phyloP scores from a whole-genome alignment of 2,329 filamentous ascomycete genomes.

The Fusarium palustre region DNA sequence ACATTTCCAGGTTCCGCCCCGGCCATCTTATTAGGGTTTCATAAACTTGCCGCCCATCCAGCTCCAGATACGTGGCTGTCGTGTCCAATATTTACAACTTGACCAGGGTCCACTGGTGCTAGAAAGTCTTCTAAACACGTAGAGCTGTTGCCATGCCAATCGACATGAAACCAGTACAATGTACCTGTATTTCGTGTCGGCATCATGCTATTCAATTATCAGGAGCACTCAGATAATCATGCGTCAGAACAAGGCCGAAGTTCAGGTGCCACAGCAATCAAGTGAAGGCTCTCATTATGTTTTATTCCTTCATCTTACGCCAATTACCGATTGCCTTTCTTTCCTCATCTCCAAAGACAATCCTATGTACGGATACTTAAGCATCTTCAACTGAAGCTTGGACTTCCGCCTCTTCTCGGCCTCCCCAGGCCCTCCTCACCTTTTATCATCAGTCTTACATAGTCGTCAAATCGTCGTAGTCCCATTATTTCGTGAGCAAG shows the following conservation, averaged over 20 bases:
- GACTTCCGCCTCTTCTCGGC: conserved; percentile 1
- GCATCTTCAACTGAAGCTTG: neutral
- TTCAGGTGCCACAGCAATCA: neutral
- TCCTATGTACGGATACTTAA: conserved; percentile 1
- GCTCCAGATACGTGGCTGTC: conserved; percentile 33
- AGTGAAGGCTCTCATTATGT: conserved; percentile 10
- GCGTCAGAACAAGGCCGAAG: conserved; percentile 10
- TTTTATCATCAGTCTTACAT: conserved; percentile 35
- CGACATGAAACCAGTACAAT: neutral
- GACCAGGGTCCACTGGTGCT: conserved; percentile 24
- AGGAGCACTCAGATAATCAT: neutral
- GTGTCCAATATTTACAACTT: conserved; percentile 3
- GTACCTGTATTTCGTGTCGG: neutral
- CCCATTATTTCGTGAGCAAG: conserved; percentile 34
- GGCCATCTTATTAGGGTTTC: conserved; percentile 26
- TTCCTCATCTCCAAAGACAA: neutral
- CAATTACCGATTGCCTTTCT: conserved; percentile 15
- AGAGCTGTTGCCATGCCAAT: conserved; percentile 23
- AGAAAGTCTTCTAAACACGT: conserved; percentile 16
- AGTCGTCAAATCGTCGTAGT: conserved; percentile 24
- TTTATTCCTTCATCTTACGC: conserved; percentile 22
- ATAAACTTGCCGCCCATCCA: conserved; percentile 27
- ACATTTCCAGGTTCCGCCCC: neutral
- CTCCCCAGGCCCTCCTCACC: conserved; percentile 15
- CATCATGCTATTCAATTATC: neutral